A percentile compares a stretch with the other conserved stretches of the same genome.
These are phyloP conservation scores for Ormosia emarginata DNA, from an alignment of 306 rosid genomes.

Conservation along the genomic window DNA sequence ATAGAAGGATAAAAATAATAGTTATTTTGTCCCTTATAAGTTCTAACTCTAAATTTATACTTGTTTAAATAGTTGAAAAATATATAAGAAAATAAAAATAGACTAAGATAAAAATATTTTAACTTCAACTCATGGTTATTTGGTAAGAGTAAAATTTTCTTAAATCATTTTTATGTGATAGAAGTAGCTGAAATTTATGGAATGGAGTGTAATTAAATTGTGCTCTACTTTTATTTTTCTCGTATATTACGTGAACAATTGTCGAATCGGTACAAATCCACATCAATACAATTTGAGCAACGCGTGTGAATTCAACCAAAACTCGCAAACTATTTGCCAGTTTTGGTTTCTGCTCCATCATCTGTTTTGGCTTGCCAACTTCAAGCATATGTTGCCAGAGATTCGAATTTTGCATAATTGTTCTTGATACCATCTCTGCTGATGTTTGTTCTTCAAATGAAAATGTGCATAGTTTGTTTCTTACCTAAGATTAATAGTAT, in stretches of 20 bases:
- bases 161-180: background rate
- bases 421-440: slow-evolving; percentile 1
- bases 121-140: no score
- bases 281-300: background rate
- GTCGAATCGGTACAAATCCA: background rate
- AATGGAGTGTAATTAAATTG: background rate
- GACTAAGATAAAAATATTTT: no score
- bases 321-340: background rate
- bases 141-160: no score
- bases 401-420: background rate
- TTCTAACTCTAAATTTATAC: no score
- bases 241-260: background rate
- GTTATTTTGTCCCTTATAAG: no score
- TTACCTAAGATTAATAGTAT: background rate
- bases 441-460: background rate
- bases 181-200: background rate
- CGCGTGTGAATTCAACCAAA: background rate
- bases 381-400: slow-evolving; percentile 11
- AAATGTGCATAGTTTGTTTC: background rate
- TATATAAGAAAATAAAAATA: no score
- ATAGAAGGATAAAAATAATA: no score
- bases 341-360: background rate
- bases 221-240: background rate
- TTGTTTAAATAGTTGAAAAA: no score
- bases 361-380: background rate